phyloP scores from a whole-genome alignment of 2,329 filamentous ascomycete species.

The Colletotrichum lentis region DNA sequence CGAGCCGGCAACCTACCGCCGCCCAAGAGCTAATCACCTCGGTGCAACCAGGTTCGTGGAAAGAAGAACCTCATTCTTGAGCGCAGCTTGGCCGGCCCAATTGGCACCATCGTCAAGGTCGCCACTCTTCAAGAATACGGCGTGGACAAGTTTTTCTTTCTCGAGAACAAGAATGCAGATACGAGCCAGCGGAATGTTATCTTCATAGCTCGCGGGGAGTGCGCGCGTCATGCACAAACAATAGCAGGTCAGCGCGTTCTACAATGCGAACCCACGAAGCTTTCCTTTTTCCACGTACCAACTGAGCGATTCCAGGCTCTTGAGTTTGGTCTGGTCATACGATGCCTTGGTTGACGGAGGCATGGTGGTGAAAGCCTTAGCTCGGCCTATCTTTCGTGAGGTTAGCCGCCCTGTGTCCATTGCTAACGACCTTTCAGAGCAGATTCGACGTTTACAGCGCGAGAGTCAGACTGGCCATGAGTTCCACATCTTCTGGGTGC shows the following conservation, averaged over 20 bases:
- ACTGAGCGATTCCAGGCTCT: background rate
- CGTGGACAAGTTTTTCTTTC: slow-evolving; percentile 95
- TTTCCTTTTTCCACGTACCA: background rate
- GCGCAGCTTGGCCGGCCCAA: slow-evolving; percentile 84
- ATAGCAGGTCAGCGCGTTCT: slow-evolving; percentile 78
- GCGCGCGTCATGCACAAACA: slow-evolving; percentile 79
- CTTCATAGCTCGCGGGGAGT: slow-evolving; percentile 91
- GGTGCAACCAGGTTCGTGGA: slow-evolving; percentile 77
- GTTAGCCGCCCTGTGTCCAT: slow-evolving; percentile 50
- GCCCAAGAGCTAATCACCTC: slow-evolving; percentile 23
- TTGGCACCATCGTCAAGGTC: slow-evolving; percentile 93
- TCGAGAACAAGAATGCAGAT: slow-evolving; percentile 95
- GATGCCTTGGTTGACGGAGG: background rate
- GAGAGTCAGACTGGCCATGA: slow-evolving; percentile 93
- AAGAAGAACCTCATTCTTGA: slow-evolving; percentile 99
- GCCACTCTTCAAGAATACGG: slow-evolving; percentile 96
- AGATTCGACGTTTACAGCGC: slow-evolving; percentile 88
- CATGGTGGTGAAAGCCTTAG: slow-evolving; percentile 58
- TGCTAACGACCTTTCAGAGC: slow-evolving; percentile 63
- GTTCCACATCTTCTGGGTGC: slow-evolving; percentile 96
- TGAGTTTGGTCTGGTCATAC: background rate
- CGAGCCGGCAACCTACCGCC: slow-evolving; percentile 1
- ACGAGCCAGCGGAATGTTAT: slow-evolving; percentile 94
- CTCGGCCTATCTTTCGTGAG: slow-evolving; percentile 31
- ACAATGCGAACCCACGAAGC: background rate